These are phyloP conservation scores for Epichloe aotearoae DNA, from an alignment of 2,329 filamentous ascomycete genomes.

Conservation along the genomic window DNA sequence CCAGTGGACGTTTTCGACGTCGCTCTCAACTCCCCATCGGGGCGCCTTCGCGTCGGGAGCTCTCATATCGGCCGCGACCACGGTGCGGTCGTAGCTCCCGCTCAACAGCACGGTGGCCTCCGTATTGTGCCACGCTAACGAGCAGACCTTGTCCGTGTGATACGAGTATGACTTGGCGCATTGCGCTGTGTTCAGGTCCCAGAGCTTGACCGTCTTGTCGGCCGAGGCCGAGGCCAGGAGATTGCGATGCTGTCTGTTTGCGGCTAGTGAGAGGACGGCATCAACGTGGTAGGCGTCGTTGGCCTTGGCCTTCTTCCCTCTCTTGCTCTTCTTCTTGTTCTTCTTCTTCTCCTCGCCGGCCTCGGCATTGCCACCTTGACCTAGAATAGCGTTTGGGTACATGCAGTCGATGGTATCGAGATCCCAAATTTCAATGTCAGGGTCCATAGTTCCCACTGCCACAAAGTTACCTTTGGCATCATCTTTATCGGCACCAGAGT, in stretches of 20 bases:
- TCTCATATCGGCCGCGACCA: constrained; percentile 93
- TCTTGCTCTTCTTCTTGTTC: constrained; percentile 61
- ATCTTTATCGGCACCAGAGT: constrained; percentile 46
- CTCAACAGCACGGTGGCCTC: constrained; percentile 83
- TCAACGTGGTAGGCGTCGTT: constrained; percentile 93
- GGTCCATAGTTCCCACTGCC: constrained; percentile 92
- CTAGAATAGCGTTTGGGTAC: constrained; percentile 94
- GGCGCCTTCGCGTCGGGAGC: constrained; percentile 71
- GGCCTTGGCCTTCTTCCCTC: constrained; percentile 56
- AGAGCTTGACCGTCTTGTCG: constrained; percentile 94
- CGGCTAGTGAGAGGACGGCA: constrained; percentile 78
- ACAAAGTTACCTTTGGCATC: constrained; percentile 76
- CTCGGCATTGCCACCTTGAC: constrained; percentile 48
- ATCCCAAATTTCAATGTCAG: constrained; percentile 98
- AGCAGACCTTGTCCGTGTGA: constrained; percentile 97
- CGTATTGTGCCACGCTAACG: constrained; percentile 79
- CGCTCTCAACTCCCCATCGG: constrained; percentile 87
- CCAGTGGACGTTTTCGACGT: constrained; percentile 88
- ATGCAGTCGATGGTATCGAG: constrained; percentile 92
- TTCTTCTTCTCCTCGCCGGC: constrained; percentile 54
- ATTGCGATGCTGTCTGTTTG: constrained; percentile 88
- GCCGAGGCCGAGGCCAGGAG: constrained; percentile 89
- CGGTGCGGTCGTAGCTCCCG: constrained; percentile 87
- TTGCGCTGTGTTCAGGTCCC: constrained; percentile 85
- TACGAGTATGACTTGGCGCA: constrained; percentile 93